phyloP scores from a whole-genome alignment of 1,139 yeast genomes.

The Chernovozyma aurita region DNA sequence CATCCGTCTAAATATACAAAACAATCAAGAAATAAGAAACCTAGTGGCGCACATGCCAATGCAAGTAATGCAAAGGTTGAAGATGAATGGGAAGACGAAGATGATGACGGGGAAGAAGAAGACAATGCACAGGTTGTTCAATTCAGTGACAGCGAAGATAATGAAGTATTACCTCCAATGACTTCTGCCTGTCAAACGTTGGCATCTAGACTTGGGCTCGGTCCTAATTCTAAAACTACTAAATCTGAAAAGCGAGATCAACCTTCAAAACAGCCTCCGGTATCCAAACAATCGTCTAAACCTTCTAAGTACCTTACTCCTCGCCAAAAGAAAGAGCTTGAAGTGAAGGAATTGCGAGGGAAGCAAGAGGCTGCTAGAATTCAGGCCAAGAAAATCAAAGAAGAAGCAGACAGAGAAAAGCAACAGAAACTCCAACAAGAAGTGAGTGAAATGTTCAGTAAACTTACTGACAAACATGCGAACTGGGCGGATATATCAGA shows the following conservation, averaged over 20 bases:
- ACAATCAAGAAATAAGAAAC: not conserved
- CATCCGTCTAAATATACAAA: not conserved
- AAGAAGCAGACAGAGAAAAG: slow-evolving; percentile 12
- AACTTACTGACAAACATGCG: slow-evolving; percentile 23
- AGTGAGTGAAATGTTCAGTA: slow-evolving; percentile 26
- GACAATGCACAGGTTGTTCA: slow-evolving; percentile 2
- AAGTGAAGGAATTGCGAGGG: slow-evolving; percentile 9
- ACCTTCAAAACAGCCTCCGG: not conserved
- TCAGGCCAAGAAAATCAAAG: slow-evolving; percentile 1
- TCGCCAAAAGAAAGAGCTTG: slow-evolving; percentile 6
- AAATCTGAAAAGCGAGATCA: not conserved
- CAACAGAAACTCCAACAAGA: slow-evolving; percentile 24
- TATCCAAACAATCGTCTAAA: not conserved
- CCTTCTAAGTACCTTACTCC: slow-evolving; percentile 9
- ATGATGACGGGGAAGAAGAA: slow-evolving; percentile 1
- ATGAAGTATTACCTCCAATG: slow-evolving; percentile 5
- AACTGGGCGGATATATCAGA: slow-evolving; percentile 34
- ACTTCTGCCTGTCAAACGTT: slow-evolving; percentile 14
- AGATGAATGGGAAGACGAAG: slow-evolving; percentile 7
- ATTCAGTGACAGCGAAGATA: slow-evolving; percentile 6
- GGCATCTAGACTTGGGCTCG: slow-evolving; percentile 19
- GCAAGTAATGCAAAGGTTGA: not conserved
- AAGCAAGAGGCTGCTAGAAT: slow-evolving; percentile 10
- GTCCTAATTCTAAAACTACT: not conserved
- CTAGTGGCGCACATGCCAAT: too few relatives aligned